phyloP scores from a whole-genome alignment of 768 basidiomycete genomes.

The Collybia sp. region DNA sequence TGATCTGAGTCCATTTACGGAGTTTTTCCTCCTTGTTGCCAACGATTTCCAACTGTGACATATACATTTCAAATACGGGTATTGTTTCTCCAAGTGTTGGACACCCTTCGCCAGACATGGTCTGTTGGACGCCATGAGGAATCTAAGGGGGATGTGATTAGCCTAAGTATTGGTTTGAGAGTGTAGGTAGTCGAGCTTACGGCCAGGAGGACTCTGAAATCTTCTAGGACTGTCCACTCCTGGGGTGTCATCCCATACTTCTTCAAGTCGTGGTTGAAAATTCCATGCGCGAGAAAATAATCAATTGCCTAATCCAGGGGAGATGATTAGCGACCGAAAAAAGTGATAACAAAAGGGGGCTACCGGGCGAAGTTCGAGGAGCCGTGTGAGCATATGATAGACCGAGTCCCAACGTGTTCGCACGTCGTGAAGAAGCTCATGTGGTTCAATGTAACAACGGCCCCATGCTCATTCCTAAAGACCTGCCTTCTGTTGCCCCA shows the following conservation, averaged over 20 bases:
- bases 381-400: conserved; percentile 8
- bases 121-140: conserved; percentile 1
- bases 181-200: no score
- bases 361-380: conserved; percentile 8
- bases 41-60: conserved; percentile 5
- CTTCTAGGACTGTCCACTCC: no score
- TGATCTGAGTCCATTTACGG: conserved; percentile 1
- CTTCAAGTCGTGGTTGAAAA: neutral
- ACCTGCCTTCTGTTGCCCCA: no score
- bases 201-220: no score
- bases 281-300: neutral
- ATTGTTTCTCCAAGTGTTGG: conserved; percentile 7
- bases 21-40: conserved; percentile 1
- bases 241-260: no score
- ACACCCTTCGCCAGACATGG: conserved; percentile 6
- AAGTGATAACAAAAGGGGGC: neutral
- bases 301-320: neutral
- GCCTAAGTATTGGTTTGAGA: neutral
- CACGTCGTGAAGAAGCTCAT: conserved; percentile 7
- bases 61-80: conserved; percentile 9
- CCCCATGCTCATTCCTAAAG: no score
- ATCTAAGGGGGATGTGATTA: neutral
- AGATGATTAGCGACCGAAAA: neutral
- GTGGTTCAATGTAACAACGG: no score
- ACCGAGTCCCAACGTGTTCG: conserved; percentile 10